Base-by-base conservation (phyloP, 1,139 yeast species). In the Taiozyma onychis region DNA sequence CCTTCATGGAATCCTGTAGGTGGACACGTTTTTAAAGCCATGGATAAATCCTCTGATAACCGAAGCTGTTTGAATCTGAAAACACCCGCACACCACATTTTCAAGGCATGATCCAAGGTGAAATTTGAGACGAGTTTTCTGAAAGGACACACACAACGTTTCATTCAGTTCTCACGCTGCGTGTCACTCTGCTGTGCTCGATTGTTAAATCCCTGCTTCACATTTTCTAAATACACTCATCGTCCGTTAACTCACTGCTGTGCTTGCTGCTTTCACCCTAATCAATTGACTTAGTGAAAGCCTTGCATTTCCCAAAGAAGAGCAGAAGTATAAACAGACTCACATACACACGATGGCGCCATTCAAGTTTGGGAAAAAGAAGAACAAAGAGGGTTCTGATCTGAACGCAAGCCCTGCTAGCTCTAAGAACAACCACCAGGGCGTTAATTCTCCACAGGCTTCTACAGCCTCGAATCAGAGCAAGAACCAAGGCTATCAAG, bases 311-410 rank as follows among this genome's bases (percentile, higher is more conserved):
- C 35, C 14, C n/a, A 32, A 32, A 32, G 18, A 30, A 32, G 18
- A 32, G 18, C 18, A n/a, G 3, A 14, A 6, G 18, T n/a, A 32
- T n/a, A 32, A 6, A n/a, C 9, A 32, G 6, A 30, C 16, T 13
- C 39, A 16, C 24, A 37, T 13, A 18, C 41, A 5, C 24, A 44
- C 11, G 2, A 57, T 59, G 62, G 57, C 65, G 8, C 59, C 64
- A 2, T 61, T 61, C 57, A 61, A 60, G 54, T 61, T 61, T 51
- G 62, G 65, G 6, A 61, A 58, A 55, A 61, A 60, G 56, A 59
- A 60, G 55, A 53, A 57, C 42, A 48, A 54, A 27, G 55, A 53
- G 16, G 13, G 24, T 9, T 9, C 22, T 10, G 35, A 28, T n/a
- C 39, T 27, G 13, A 13, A 39, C 21, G 10, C 35, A 22, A 37